Conservation (phyloP, 2,329 filamentous ascomycete genomes). For the Venturia nashicola region DNA sequence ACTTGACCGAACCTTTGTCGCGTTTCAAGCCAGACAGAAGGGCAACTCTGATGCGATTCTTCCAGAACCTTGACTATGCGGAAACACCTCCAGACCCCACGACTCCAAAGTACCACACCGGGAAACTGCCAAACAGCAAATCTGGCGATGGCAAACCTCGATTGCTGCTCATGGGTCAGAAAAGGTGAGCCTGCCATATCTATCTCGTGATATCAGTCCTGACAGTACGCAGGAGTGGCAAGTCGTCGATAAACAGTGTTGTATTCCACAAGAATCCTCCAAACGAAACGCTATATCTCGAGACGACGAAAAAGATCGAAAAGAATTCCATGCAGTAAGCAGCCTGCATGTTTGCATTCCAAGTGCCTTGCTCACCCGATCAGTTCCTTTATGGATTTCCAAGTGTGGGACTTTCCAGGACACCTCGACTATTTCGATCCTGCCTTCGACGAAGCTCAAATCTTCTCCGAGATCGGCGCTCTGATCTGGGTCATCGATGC, state of each 20-base stretch:
- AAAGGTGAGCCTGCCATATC: conserved; percentile 49
- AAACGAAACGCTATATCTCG: conserved; percentile 88
- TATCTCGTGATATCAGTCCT: not conserved
- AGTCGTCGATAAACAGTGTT: conserved; percentile 95
- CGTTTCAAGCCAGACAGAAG: conserved; percentile 4
- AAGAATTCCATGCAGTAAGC: conserved; percentile 89
- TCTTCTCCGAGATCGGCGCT: conserved; percentile 88
- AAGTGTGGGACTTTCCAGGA: conserved; percentile 94
- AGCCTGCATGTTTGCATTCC: not conserved
- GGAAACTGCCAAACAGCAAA: conserved; percentile 34
- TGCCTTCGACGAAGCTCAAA: conserved; percentile 79
- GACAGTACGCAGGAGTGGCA: conserved; percentile 61
- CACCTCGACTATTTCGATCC: conserved; percentile 88
- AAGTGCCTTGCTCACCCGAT: not conserved
- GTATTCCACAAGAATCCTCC: conserved; percentile 98
- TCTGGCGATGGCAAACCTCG: conserved; percentile 60
- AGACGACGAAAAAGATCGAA: conserved; percentile 87
- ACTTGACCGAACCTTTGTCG: not conserved
- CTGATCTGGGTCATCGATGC: conserved; percentile 98
- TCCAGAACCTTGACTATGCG: conserved; percentile 29
- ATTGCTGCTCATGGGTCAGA: conserved; percentile 85
- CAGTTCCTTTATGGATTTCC: conserved; percentile 98
- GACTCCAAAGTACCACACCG: conserved; percentile 28
- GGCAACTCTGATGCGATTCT: conserved; percentile 29
- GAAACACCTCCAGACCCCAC: conserved; percentile 26